Evolutionary conservation across 306 rosid genomes (phyloP).

Genomic region (Oemleria cerasiformis): DNA sequence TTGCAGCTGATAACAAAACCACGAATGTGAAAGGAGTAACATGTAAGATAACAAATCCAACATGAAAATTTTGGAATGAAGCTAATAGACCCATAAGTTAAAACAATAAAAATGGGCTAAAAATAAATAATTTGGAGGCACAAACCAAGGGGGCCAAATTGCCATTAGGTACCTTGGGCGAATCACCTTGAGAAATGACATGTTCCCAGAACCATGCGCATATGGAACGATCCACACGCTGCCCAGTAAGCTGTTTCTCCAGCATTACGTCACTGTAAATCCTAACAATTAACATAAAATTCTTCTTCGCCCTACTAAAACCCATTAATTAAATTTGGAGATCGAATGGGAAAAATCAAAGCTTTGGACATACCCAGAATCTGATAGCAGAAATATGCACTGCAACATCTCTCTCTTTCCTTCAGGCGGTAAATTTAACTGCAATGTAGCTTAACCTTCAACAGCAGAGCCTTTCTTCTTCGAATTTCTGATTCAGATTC

Average conservation of each 20-base stretch:
- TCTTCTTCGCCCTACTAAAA: slow-evolving; percentile 6
- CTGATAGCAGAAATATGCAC: slow-evolving; percentile 92
- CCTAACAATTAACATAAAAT: slow-evolving; percentile 15
- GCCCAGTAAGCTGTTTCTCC: slow-evolving; percentile 94
- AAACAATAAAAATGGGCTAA: neutral
- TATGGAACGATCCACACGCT: slow-evolving; percentile 91
- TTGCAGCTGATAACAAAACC: slow-evolving; percentile 46
- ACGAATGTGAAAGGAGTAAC: neutral
- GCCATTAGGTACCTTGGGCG: slow-evolving; percentile 57
- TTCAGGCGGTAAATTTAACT: neutral
- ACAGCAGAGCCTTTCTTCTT: neutral
- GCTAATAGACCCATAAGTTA: neutral
- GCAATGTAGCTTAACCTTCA: neutral
- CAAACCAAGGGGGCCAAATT: neutral
- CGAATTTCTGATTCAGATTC: neutral
- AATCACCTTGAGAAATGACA: slow-evolving; percentile 67
- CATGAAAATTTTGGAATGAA: neutral
- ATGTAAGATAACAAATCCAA: neutral
- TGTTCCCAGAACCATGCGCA: slow-evolving; percentile 94
- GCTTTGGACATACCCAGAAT: slow-evolving; percentile 62
- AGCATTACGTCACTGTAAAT: slow-evolving; percentile 80
- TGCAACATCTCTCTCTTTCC: slow-evolving; percentile 60
- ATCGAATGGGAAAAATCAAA: neutral
- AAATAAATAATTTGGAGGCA: neutral
- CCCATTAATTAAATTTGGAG: neutral